Conservation (phyloP, 2,329 filamentous ascomycete species). For the Cladosporium velox region DNA sequence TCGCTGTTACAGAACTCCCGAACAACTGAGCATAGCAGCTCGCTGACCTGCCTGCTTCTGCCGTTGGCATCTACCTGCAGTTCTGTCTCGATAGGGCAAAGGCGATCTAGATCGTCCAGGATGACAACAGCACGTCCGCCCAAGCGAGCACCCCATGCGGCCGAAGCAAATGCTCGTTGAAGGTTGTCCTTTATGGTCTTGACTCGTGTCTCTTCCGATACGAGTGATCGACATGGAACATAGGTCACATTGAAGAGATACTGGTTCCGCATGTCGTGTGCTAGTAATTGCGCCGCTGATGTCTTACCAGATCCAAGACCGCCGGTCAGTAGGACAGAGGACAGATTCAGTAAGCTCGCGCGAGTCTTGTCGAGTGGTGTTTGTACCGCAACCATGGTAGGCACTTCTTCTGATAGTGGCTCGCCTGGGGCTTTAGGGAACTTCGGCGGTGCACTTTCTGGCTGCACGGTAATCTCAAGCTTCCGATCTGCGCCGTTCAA, state of each 20-base stretch:
- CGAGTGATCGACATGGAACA: constrained; percentile 80
- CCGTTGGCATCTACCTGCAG: constrained; percentile 93
- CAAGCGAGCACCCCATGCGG: constrained; percentile 85
- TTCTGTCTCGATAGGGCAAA: constrained; percentile 92
- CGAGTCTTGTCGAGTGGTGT: constrained; percentile 69
- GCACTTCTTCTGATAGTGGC: constrained; percentile 54
- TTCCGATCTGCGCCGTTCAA: constrained; percentile 75
- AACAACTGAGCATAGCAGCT: constrained; percentile 79
- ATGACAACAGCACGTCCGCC: constrained; percentile 83
- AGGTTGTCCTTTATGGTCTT: constrained; percentile 89
- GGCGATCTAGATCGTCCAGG: constrained; percentile 87
- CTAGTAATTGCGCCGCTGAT: constrained; percentile 73
- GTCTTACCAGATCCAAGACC: constrained; percentile 90
- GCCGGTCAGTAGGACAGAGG: constrained; percentile 86
- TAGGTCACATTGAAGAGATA: constrained; percentile 81
- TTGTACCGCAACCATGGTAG: constrained; percentile 82
- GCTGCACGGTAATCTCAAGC: constrained; percentile 72
- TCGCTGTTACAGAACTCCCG: constrained; percentile 79
- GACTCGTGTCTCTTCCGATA: constrained; percentile 87
- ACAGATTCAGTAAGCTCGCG: constrained; percentile 77
- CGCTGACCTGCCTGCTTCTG: constrained; percentile 87
- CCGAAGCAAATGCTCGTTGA: constrained; percentile 79
- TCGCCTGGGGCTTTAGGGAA: constrained; percentile 56
- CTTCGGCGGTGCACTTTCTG: constrained; percentile 67
- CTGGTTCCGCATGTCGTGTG: constrained; percentile 69